Base-by-base conservation (phyloP, 306 rosid species). In the Mucuna pruriens region DNA sequence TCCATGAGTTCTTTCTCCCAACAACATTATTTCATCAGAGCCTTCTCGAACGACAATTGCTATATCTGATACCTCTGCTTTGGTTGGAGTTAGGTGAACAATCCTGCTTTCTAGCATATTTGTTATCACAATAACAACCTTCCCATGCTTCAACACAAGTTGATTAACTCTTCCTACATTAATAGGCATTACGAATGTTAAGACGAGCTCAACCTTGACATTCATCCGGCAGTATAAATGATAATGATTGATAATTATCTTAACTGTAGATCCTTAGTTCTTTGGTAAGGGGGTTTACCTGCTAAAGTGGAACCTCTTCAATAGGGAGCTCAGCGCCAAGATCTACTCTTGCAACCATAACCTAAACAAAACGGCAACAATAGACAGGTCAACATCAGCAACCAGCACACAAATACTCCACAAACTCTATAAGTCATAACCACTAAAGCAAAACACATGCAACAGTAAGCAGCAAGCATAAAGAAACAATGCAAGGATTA, bases 1-100 rank as follows among this genome's bases (percentile, higher is more conserved):
- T 84, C 98, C 98, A 63, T 94, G 97, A 84, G 98, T 97, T 75
- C 97, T 94, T 90, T 94, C 98, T 72, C 98, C 98, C n/a, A 97
- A 94, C 5, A 94, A 89, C 98, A 94, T 94, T 74, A 94, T 74
- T 71, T 87, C 97, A 86, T 94, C 98, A 81, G 98, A 88, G 73
- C 98, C 98, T 88, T 94, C 98, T 82, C 98, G 89, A 69, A 94
- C 98, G 66, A 97, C 98, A 83, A 94, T 94, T 55, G 98, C 98
- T 80, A 94, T 94, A 82, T 94, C 98, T 0, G 98, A 92, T 61
- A 94, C 98, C 82, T 94, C 98, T 1, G 98, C 98, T 85, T 97
- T 88, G 86, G 98, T 94, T 76, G 98, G 97, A 12, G 97, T 92
- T 25, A 97, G 98, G 75, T 94, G 98, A 75, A 94, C 97, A 83